Conservation (phyloP, 805 yeast genomes). For the Huiozyma naganishii region DNA sequence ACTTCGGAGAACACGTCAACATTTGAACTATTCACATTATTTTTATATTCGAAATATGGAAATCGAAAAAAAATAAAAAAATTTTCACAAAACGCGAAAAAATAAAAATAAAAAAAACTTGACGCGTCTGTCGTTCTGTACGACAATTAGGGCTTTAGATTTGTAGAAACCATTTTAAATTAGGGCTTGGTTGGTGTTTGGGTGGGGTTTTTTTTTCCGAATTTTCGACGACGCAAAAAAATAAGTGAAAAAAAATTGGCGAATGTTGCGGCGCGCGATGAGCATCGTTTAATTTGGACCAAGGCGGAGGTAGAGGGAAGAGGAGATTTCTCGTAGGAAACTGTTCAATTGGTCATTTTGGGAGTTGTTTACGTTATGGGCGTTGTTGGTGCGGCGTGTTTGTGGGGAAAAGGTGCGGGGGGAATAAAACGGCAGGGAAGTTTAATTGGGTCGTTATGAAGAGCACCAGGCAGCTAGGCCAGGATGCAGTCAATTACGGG, state of each 20-base stretch:
- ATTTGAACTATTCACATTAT: too few species aligned
- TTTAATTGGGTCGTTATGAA: constrained; percentile 1
- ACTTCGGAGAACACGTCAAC: too few species aligned
- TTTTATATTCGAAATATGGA: too few species aligned
- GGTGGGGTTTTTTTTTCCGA: background rate
- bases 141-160: background rate
- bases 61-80: background rate
- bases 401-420: too few species aligned
- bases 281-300: background rate
- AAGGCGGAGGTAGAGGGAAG: background rate
- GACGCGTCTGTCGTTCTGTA: background rate
- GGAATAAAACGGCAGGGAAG: too few species aligned
- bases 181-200: background rate
- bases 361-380: too few species aligned
- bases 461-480: constrained; percentile 16
- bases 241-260: too few species aligned
- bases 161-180: background rate
- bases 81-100: background rate
- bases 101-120: background rate
- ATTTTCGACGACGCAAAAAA: background rate
- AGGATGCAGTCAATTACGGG: constrained; percentile 43
- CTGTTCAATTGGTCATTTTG: background rate
- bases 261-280: background rate
- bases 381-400: too few species aligned
- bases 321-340: background rate